Evolutionary conservation across 23 red algal genomes (phyloP).

Genomic region (Gracilaria domingensis): DNA sequence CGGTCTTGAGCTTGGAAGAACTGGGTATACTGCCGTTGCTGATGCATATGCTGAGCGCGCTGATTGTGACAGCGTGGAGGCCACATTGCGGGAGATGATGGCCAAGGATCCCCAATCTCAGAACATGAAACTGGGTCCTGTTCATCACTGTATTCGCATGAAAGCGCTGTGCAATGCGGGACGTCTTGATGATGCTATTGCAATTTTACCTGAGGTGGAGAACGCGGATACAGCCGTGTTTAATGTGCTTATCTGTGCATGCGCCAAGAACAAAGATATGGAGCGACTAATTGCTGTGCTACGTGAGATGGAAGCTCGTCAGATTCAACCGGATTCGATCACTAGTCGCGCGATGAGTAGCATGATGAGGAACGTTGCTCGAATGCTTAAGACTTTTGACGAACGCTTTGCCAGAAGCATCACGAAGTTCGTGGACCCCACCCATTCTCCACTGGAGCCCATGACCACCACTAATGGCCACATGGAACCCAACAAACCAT

Average conservation of each 20-base stretch:
- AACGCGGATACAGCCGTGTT: conserved; percentile 67
- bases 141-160: conserved; percentile 73
- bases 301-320: conserved; percentile 46
- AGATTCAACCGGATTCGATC: conserved; percentile 49
- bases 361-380: conserved; percentile 57
- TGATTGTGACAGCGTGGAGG: conserved; percentile 57
- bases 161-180: conserved; percentile 62
- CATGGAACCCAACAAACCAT: conserved; percentile 16
- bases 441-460: conserved; percentile 1
- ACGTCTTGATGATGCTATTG: conserved; percentile 66
- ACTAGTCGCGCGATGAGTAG: conserved; percentile 57
- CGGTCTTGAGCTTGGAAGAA: conserved; percentile 51
- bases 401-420: conserved; percentile 46
- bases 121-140: conserved; percentile 42
- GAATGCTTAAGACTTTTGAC: conserved; percentile 49
- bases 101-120: conserved; percentile 21
- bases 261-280: conserved; percentile 62
- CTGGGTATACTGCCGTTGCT: conserved; percentile 65
- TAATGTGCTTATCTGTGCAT: conserved; percentile 55
- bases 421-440: not conserved
- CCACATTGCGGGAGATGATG: conserved; percentile 59
- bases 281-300: conserved; percentile 51
- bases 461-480: not conserved
- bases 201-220: conserved; percentile 60
- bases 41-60: conserved; percentile 63